Evolutionary conservation across 441 rosid genomes (phyloP).

Genomic region (Omphalea diandra): DNA sequence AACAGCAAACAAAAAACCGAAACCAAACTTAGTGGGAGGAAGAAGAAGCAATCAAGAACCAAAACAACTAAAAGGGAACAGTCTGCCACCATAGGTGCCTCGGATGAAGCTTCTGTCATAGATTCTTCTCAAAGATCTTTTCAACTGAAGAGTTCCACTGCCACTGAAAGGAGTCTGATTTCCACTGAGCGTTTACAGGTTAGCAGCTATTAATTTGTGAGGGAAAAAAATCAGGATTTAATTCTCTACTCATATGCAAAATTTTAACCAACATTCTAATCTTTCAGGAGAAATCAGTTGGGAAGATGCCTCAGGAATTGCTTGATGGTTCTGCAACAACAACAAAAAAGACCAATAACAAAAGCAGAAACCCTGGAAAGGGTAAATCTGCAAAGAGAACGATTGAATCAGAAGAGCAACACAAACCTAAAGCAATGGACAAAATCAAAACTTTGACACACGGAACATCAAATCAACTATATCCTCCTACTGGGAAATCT

Average conservation of each 20-base stretch:
- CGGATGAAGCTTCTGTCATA: constrained; percentile 27
- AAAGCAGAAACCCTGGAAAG: constrained; percentile 33
- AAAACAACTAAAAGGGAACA: constrained; percentile 49
- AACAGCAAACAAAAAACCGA: not conserved
- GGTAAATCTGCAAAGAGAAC: constrained; percentile 35
- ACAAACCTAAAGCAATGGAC: constrained; percentile 36
- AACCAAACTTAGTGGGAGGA: constrained; percentile 30
- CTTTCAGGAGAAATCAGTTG: constrained; percentile 41
- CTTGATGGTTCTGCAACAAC: constrained; percentile 38
- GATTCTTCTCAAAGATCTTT: constrained; percentile 29
- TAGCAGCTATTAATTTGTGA: constrained; percentile 23
- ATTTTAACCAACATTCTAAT: constrained; percentile 34
- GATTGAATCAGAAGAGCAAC: constrained; percentile 36
- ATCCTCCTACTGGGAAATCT: constrained; percentile 84
- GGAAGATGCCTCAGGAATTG: constrained; percentile 25
- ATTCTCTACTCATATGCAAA: constrained; percentile 13
- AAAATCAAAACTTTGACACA: constrained; percentile 39
- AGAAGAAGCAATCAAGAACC: constrained; percentile 43
- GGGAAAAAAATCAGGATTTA: constrained; percentile 16
- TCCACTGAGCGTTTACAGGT: constrained; percentile 43
- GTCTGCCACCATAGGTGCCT: constrained; percentile 24
- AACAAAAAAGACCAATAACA: constrained; percentile 38
- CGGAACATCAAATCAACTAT: constrained; percentile 50
- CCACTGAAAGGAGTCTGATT: constrained; percentile 27
- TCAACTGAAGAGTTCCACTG: constrained; percentile 21